Percentiles rank a stretch among this genome's conserved stretches.
These are phyloP conservation scores for Zygnema circumcarinatum DNA, from an alignment of 139 green algal species.

Conservation along the genomic window DNA sequence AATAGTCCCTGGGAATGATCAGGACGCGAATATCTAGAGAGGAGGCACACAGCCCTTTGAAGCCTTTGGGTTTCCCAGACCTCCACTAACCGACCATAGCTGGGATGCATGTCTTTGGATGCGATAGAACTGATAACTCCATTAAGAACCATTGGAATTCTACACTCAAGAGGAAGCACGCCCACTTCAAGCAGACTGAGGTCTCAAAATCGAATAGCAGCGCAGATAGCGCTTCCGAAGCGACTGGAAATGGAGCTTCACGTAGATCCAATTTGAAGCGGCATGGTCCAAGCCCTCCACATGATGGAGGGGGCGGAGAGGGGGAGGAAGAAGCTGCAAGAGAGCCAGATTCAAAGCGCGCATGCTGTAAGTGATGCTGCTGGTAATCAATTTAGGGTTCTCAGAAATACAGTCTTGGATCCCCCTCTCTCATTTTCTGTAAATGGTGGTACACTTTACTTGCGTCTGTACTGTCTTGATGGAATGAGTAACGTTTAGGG, in stretches of 20 bases:
- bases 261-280: too few relatives aligned
- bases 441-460: background rate
- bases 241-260: background rate
- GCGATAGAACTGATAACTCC: constrained; percentile 81
- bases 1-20: too few relatives aligned
- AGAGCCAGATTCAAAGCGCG: background rate
- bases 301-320: background rate
- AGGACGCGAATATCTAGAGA: too few relatives aligned
- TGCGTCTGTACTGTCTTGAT: background rate
- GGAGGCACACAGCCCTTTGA: too few relatives aligned
- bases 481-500: too few relatives aligned
- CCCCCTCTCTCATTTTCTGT: too few relatives aligned
- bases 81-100: too few relatives aligned
- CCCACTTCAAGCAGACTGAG: background rate
- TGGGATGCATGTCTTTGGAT: too few relatives aligned
- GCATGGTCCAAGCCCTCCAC: too few relatives aligned
- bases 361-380: background rate
- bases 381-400: too few relatives aligned
- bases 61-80: too few relatives aligned
- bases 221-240: constrained; percentile 5
- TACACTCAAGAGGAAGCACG: constrained; percentile 55
- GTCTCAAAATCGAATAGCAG: constrained; percentile 7
- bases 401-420: too few relatives aligned
- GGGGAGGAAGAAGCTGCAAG: background rate
- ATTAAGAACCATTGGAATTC: constrained; percentile 92